phyloP scores from a whole-genome alignment of 1,139 yeast genomes.

The Eremothecium sinecaudum region DNA sequence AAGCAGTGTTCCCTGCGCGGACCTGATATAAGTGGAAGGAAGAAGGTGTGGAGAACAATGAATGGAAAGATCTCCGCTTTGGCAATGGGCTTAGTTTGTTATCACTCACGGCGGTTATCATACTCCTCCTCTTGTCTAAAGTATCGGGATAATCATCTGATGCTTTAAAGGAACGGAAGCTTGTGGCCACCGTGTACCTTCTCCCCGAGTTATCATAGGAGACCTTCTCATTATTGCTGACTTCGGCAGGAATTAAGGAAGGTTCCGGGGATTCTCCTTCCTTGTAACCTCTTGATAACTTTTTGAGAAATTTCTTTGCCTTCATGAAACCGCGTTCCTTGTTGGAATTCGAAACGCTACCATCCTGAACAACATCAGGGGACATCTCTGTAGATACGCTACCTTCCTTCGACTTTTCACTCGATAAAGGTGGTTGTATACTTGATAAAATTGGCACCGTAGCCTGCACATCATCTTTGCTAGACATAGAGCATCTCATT shows the following conservation, averaged over 20 bases:
- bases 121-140: too few species aligned
- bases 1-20: too few species aligned
- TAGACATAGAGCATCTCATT: too few species aligned
- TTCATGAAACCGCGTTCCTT: slow-evolving; percentile 8
- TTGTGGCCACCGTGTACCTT: neutral
- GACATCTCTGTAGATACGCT: too few species aligned
- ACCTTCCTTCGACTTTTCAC: too few species aligned
- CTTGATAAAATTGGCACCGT: too few species aligned
- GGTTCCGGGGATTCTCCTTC: neutral
- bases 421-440: too few species aligned
- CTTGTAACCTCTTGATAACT: slow-evolving; percentile 6
- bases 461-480: too few species aligned
- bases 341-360: too few species aligned
- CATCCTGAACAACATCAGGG: too few species aligned
- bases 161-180: neutral
- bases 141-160: neutral
- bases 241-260: neutral
- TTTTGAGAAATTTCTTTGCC: slow-evolving; percentile 14
- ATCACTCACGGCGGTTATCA: neutral
- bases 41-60: slow-evolving; percentile 13
- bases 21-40: slow-evolving; percentile 1
- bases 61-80: slow-evolving; percentile 12
- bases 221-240: neutral
- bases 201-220: too few species aligned
- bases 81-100: neutral